Conservation (phyloP, 2,329 filamentous ascomycete genomes). For the Pestalotiopsis sp. region DNA sequence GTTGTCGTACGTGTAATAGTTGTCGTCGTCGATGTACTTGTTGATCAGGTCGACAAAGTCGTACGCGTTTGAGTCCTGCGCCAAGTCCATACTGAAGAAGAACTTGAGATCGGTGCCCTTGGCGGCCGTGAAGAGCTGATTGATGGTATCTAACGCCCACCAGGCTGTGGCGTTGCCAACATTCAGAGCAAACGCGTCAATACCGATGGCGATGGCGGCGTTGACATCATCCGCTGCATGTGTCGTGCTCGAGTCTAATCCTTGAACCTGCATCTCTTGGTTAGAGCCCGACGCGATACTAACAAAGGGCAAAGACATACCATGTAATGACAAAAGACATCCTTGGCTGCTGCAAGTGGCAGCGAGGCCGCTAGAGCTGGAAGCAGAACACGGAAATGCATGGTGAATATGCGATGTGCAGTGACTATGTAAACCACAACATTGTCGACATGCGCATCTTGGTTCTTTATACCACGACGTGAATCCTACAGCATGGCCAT, state of each 20-base stretch:
- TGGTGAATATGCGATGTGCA: not conserved
- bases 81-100: constrained; percentile 40
- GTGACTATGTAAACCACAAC: not conserved
- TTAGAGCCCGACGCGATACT: not conserved
- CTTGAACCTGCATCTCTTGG: not conserved
- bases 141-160: constrained; percentile 28
- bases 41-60: constrained; percentile 26
- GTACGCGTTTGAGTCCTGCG: constrained; percentile 24
- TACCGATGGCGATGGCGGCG: constrained; percentile 30
- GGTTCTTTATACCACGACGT: not conserved
- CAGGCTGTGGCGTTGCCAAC: constrained; percentile 28
- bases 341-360: constrained; percentile 2
- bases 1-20: constrained; percentile 30
- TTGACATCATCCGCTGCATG: constrained; percentile 26
- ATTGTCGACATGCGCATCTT: not conserved
- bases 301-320: not conserved
- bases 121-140: constrained; percentile 34
- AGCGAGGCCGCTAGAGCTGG: not conserved
- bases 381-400: not conserved
- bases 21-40: constrained; percentile 27
- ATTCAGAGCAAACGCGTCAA: constrained; percentile 38
- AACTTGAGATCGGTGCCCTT: constrained; percentile 32
- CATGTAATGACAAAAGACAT: constrained; percentile 16
- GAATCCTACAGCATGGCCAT: not conserved
- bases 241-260: not conserved